A percentile compares a stretch with the other conserved stretches of the same genome.
phyloP scores from a whole-genome alignment of 345 rosid genomes.

The Dovyalis caffra region DNA sequence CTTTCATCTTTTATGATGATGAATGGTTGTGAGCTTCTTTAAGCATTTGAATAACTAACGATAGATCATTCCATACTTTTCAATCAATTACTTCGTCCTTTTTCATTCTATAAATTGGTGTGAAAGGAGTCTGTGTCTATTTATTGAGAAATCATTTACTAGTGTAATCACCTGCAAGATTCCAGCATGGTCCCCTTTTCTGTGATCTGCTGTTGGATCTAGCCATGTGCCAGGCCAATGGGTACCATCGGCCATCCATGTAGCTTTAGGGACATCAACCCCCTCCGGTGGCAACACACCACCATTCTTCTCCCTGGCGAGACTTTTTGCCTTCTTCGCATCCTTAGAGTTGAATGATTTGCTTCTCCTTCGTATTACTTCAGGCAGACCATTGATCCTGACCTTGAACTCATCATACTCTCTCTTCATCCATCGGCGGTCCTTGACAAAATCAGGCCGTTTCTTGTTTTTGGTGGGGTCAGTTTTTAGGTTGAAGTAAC shows the following conservation, averaged over 20 bases:
- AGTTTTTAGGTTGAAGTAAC: constrained; percentile 65
- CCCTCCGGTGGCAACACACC: constrained; percentile 52
- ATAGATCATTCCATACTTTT: background rate
- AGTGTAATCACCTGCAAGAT: constrained; percentile 50
- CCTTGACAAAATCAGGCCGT: constrained; percentile 79
- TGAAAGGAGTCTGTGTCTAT: background rate
- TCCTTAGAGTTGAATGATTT: constrained; percentile 62
- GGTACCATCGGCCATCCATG: constrained; percentile 99
- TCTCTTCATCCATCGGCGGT: constrained; percentile 93
- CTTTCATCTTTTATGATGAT: background rate
- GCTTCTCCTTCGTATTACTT: constrained; percentile 61
- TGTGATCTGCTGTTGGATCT: constrained; percentile 56
- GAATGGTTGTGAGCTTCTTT: background rate
- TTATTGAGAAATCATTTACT: background rate
- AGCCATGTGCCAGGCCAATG: constrained; percentile 98
- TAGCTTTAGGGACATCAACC: constrained; percentile 51
- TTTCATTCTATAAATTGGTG: background rate
- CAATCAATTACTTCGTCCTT: background rate
- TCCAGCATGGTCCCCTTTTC: constrained; percentile 91
- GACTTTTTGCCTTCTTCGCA: constrained; percentile 51
- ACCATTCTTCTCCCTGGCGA: constrained; percentile 58
- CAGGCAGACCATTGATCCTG: constrained; percentile 84
- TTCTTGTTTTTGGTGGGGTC: constrained; percentile 90
- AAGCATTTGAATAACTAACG: background rate
- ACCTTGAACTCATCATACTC: constrained; percentile 97